phyloP scores from a whole-genome alignment of 495 filamentous ascomycete genomes.

The Opeltia flavorubescens region DNA sequence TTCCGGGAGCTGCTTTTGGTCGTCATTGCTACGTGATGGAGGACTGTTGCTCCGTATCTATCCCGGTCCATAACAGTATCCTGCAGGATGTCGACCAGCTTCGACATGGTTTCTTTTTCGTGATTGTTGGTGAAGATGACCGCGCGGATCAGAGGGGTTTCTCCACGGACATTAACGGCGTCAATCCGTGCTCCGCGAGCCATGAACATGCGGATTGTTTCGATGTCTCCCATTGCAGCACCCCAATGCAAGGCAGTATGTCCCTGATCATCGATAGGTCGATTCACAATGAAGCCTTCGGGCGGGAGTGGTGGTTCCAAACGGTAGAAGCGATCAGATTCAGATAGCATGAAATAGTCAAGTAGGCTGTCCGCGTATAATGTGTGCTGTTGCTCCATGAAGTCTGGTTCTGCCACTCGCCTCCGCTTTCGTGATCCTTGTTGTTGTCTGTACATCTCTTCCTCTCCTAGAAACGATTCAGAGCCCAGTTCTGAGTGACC shows the following conservation, averaged over 20 bases:
- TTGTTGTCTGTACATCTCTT: slow-evolving; percentile 56
- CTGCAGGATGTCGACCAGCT: slow-evolving; percentile 63
- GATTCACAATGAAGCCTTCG: slow-evolving; percentile 68
- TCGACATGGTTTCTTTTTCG: slow-evolving; percentile 74
- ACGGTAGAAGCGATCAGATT: slow-evolving; percentile 48
- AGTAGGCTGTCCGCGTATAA: slow-evolving; percentile 82
- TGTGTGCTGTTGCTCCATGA: slow-evolving; percentile 66
- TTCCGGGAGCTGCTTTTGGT: slow-evolving; percentile 66
- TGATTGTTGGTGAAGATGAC: slow-evolving; percentile 93
- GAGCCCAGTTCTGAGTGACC: slow-evolving; percentile 69
- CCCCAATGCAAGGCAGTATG: slow-evolving; percentile 95
- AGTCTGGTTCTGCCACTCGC: slow-evolving; percentile 41
- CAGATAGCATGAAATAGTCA: slow-evolving; percentile 83
- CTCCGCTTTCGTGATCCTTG: slow-evolving; percentile 67
- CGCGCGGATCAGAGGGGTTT: slow-evolving; percentile 88
- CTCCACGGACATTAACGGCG: slow-evolving; percentile 59
- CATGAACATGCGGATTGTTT: slow-evolving; percentile 74
- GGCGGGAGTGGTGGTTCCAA: slow-evolving; percentile 63
- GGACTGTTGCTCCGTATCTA: slow-evolving; percentile 64
- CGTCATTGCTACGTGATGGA: slow-evolving; percentile 83
- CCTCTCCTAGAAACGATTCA: slow-evolving; percentile 69
- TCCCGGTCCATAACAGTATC: slow-evolving; percentile 64
- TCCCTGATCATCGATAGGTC: slow-evolving; percentile 72
- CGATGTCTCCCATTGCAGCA: slow-evolving; percentile 91
- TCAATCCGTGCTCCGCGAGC: slow-evolving; percentile 56